phyloP scores from a whole-genome alignment of 768 basidiomycete genomes.

The Tulasnella sp. region DNA sequence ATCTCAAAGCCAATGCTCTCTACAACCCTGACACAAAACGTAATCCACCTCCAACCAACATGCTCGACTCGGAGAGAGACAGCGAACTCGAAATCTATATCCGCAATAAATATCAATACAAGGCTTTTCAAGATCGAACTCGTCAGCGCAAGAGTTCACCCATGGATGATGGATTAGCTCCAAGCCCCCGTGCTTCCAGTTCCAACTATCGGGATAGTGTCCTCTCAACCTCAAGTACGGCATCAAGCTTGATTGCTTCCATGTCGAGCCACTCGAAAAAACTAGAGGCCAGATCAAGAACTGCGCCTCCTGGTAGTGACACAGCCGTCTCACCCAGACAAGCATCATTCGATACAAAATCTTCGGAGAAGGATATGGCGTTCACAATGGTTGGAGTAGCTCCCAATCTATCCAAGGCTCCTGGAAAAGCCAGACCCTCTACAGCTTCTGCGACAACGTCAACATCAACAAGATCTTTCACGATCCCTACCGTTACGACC shows the following conservation, averaged over 20 bases:
- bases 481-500: constrained; percentile 24
- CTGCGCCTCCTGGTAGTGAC: neutral
- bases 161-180: neutral
- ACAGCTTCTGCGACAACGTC: constrained; percentile 19
- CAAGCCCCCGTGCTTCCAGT: neutral
- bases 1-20: constrained; percentile 60
- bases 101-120: constrained; percentile 58
- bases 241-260: too few species aligned
- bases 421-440: constrained; percentile 21
- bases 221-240: neutral
- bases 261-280: too few species aligned
- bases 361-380: neutral
- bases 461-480: constrained; percentile 2
- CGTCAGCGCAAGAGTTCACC: neutral
- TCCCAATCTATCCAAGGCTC: neutral
- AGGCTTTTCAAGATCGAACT: constrained; percentile 40
- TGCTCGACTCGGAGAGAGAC: constrained; percentile 68
- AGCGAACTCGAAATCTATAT: constrained; percentile 88
- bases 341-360: neutral
- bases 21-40: constrained; percentile 76
- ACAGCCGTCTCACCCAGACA: neutral
- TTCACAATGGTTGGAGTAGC: neutral
- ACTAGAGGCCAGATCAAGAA: too few species aligned
- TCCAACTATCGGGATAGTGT: neutral
- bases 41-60: constrained; percentile 69